A percentile compares a stretch with the other conserved stretches of the same genome.
Conservation (phyloP, 2,329 filamentous ascomycete genomes). For the Xylariaceae sp. region DNA sequence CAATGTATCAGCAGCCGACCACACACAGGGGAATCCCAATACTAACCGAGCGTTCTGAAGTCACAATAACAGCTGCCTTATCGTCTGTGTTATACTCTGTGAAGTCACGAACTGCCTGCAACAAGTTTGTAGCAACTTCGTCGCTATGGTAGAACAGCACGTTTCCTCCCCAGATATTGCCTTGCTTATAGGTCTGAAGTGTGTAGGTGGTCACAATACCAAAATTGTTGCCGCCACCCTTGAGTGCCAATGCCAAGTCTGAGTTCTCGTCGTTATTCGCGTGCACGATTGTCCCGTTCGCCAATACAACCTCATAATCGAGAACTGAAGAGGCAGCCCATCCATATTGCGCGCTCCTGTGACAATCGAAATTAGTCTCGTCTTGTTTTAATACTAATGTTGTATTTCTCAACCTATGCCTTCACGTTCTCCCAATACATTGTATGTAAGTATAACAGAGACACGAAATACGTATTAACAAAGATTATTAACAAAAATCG, state of each 20-base stretch:
- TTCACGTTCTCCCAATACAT: no score
- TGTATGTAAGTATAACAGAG: no score
- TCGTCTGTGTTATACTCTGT: slow-evolving; percentile 56
- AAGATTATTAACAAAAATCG: no score
- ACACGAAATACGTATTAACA: no score
- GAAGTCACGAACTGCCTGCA: slow-evolving; percentile 52
- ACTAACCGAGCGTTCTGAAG: slow-evolving; percentile 39
- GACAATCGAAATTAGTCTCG: no score
- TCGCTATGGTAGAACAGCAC: slow-evolving; percentile 34
- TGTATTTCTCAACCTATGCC: no score
- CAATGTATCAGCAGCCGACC: no score
- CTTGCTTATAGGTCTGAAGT: slow-evolving; percentile 41
- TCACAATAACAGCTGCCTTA: slow-evolving; percentile 60
- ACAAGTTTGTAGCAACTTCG: slow-evolving; percentile 35
- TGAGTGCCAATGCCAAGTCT: slow-evolving; percentile 52
- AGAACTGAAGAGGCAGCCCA: slow-evolving; percentile 50
- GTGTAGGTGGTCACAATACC: slow-evolving; percentile 48
- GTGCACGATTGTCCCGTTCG: slow-evolving; percentile 46
- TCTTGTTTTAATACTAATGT: no score
- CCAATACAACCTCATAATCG: slow-evolving; percentile 52
- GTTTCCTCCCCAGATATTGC: slow-evolving; percentile 44
- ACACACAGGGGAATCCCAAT: no score
- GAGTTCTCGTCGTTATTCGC: slow-evolving; percentile 41
- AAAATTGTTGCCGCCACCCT: slow-evolving; percentile 57
- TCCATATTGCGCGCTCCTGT: slow-evolving; percentile 44